Base-by-base conservation (phyloP, 495 filamentous ascomycete species). In the Podospora anserina region DNA sequence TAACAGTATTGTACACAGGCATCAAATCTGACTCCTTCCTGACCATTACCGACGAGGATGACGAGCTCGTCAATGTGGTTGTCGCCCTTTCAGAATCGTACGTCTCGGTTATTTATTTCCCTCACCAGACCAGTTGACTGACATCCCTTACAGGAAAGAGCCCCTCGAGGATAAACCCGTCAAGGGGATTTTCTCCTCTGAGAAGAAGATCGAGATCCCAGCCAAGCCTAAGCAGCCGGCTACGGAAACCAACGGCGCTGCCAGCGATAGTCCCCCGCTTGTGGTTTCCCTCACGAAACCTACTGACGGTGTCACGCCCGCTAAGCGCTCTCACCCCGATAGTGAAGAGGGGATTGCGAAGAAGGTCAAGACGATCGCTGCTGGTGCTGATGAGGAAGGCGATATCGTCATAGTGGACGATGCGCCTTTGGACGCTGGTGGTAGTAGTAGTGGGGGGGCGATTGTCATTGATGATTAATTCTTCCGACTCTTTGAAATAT, bases 51-150 rank as follows among this genome's bases (percentile, higher is more conserved):
- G 94, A 97, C 72, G 93, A 97, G 32, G 86, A 89, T 30, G 93
- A 97, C 55, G 87, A 91, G n/a, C 82, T 91, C 57, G 90, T 97
- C 68, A 92, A 97, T 67, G 83, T 98, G 1, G 88, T 94, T n/a
- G 78, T 97, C 15, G 84, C 80, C 67, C 81, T 87, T 34, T 81
- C 83, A 71, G 82, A 83, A 75, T 74, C 80, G 83, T 85, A 84
- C 54, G 80, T 67, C n/a, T 16, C 26, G 20, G 55, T 32, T 27
- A 27, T 16, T 27, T 28, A 0, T 18, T 4, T 0, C n/a, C 28
- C 13, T 16, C 28, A 5, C 19, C 3, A 23, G 9, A 49, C 13
- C 15, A 4, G 4, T 19, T n/a, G 13, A 28, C 68, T 75, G 55
- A 76, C 61, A 20, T 11, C 13, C 44, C 27, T 6, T 4, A 39